Conservation (phyloP, 129 eudicot species). For the Artemisia tridentata region DNA sequence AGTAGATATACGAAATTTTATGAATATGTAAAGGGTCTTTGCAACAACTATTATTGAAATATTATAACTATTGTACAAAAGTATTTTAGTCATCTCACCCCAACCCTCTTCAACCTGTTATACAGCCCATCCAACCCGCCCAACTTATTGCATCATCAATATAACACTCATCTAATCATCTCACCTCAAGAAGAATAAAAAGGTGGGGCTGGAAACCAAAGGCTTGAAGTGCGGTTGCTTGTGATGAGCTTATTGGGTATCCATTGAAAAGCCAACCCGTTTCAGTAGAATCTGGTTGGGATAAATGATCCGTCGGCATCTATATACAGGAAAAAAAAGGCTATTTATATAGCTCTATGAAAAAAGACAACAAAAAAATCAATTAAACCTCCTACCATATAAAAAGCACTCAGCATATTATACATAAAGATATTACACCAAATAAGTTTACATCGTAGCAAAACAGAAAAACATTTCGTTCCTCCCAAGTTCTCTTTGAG, state of each 20-base stretch:
- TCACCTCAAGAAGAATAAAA: slow-evolving; percentile 89
- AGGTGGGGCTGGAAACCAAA: slow-evolving; percentile 80
- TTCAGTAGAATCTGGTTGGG: slow-evolving; percentile 65
- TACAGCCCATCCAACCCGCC: neutral
- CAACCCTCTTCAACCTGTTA: neutral
- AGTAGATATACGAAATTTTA: too few species aligned
- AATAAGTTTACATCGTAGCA: too few species aligned
- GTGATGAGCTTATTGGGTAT: slow-evolving; percentile 88
- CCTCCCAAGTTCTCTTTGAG: too few species aligned
- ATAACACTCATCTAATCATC: slow-evolving; percentile 16
- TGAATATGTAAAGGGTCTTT: too few species aligned
- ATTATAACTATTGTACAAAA: too few species aligned
- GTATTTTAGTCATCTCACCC: neutral
- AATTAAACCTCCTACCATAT: too few species aligned
- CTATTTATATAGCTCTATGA: neutral
- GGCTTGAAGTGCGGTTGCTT: slow-evolving; percentile 75
- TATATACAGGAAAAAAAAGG: slow-evolving; percentile 30
- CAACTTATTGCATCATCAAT: neutral
- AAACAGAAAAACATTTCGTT: too few species aligned
- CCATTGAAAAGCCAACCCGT: slow-evolving; percentile 98
- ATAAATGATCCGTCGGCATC: slow-evolving; percentile 90
- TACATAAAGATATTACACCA: too few species aligned
- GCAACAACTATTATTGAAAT: too few species aligned
- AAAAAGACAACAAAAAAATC: neutral
- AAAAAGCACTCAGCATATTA: too few species aligned